Evolutionary conservation across 768 basidiomycete species (phyloP).

Genomic region (Boletus speciosus): DNA sequence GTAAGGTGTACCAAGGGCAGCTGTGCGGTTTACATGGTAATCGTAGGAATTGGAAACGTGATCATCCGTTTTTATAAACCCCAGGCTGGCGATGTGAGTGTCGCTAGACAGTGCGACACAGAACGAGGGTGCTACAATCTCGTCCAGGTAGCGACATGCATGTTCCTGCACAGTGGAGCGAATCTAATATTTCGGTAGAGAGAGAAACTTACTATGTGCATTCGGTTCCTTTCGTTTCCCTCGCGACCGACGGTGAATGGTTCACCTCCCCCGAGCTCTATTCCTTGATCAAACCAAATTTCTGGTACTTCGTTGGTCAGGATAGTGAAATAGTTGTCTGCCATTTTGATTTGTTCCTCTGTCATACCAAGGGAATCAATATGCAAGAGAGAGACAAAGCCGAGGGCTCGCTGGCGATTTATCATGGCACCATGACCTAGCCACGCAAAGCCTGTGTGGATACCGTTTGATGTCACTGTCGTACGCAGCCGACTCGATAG

Average conservation of each 20-base stretch:
- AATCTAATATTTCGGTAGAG: neutral
- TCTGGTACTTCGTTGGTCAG: constrained; percentile 54
- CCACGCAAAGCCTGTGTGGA: constrained; percentile 64
- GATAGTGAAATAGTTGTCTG: constrained; percentile 67
- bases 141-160: constrained; percentile 45
- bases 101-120: neutral
- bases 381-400: constrained; percentile 49
- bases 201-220: constrained; percentile 50
- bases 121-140: constrained; percentile 17
- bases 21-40: constrained; percentile 28
- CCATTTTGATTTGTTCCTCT: constrained; percentile 55
- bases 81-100: neutral
- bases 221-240: constrained; percentile 54
- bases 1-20: constrained; percentile 45
- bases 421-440: constrained; percentile 62
- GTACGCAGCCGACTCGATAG: constrained; percentile 51
- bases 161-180: constrained; percentile 33
- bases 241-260: constrained; percentile 60
- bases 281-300: constrained; percentile 62
- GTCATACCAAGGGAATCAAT: constrained; percentile 38
- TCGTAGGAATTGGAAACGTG: neutral
- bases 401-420: constrained; percentile 37
- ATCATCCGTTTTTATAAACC: constrained; percentile 10
- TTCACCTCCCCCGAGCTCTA: constrained; percentile 55
- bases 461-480: constrained; percentile 31